These are phyloP conservation scores for Asterophora parasitica DNA, from an alignment of 768 basidiomycete species.

Conservation along the genomic window DNA sequence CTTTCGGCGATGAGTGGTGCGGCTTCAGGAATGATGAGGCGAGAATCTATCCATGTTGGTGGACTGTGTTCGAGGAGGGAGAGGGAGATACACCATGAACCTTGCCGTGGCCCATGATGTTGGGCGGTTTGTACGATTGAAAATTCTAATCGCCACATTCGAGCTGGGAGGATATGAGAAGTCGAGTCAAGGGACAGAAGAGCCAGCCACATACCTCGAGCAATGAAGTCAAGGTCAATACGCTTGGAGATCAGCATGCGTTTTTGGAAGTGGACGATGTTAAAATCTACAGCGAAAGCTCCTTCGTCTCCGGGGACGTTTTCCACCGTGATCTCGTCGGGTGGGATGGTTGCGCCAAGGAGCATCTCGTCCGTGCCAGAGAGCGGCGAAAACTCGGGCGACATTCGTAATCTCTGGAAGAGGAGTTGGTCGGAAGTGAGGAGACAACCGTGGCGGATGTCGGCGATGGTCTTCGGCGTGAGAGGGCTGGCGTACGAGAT, in stretches of 20 bases:
- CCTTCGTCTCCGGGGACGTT: constrained; percentile 46
- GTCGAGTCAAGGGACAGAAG: constrained; percentile 1
- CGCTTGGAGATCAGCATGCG: constrained; percentile 61
- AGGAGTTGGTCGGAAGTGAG: constrained; percentile 55
- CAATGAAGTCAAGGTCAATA: constrained; percentile 62
- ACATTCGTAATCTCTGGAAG: constrained; percentile 54
- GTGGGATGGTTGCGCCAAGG: constrained; percentile 35
- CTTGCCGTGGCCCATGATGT: constrained; percentile 20
- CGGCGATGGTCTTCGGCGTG: constrained; percentile 40
- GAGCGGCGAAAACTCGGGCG: constrained; percentile 47
- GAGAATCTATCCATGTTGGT: constrained; percentile 53
- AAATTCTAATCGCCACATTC: constrained; percentile 55
- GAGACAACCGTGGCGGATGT: constrained; percentile 65
- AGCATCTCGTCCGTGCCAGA: constrained; percentile 51
- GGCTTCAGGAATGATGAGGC: constrained; percentile 38
- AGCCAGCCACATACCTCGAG: constrained; percentile 31
- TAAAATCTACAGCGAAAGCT: constrained; percentile 49
- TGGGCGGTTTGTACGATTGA: constrained; percentile 22
- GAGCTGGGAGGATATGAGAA: constrained; percentile 28
- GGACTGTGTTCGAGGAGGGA: constrained; percentile 52
- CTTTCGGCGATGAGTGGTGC: not conserved
- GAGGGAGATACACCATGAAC: constrained; percentile 47
- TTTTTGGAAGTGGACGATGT: constrained; percentile 58
- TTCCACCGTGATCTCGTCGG: constrained; percentile 52
- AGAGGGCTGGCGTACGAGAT: constrained; percentile 49